Evolutionary conservation across 2,329 filamentous ascomycete species (phyloP).

Genomic region (Sporothrix inflata): DNA sequence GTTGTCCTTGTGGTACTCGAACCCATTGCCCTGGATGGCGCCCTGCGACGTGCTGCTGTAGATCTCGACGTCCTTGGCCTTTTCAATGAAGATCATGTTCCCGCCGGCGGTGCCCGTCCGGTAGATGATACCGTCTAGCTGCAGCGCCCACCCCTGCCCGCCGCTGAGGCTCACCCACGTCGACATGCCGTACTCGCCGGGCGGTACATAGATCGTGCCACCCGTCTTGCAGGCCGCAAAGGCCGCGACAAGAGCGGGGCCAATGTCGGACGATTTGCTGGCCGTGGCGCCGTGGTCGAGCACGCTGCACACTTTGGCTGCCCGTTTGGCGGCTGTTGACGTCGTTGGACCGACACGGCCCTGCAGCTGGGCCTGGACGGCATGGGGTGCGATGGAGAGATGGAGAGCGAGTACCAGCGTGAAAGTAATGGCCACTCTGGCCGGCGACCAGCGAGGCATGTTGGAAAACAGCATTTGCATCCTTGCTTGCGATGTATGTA

Average conservation of each 20-base stretch:
- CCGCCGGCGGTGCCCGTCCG: slow-evolving; percentile 34
- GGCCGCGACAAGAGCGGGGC: slow-evolving; percentile 8
- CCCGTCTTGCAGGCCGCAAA: slow-evolving; percentile 16
- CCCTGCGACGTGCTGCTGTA: slow-evolving; percentile 49
- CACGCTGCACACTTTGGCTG: slow-evolving; percentile 50
- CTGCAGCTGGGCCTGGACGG: slow-evolving; percentile 35
- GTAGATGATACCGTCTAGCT: slow-evolving; percentile 35
- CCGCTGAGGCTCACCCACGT: slow-evolving; percentile 34
- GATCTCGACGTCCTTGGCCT: slow-evolving; percentile 50
- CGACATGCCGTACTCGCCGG: slow-evolving; percentile 35
- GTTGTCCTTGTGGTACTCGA: slow-evolving; percentile 47
- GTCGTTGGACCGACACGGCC: slow-evolving; percentile 39
- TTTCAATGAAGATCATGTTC: slow-evolving; percentile 38
- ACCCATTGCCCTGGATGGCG: slow-evolving; percentile 55
- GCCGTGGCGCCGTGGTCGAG: slow-evolving; percentile 54
- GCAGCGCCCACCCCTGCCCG: slow-evolving; percentile 32
- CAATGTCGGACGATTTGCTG: slow-evolving; percentile 49
- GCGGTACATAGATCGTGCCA: slow-evolving; percentile 33
- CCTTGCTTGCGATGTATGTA: not conserved
- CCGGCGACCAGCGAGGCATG: not conserved
- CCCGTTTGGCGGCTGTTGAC: slow-evolving; percentile 37
- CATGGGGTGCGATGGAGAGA: not conserved
- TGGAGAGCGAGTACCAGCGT: not conserved
- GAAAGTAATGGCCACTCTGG: not conserved
- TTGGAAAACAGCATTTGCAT: not conserved